These are phyloP conservation scores for Eucalyptus albens DNA, from an alignment of 345 rosid genomes.

Conservation along the genomic window DNA sequence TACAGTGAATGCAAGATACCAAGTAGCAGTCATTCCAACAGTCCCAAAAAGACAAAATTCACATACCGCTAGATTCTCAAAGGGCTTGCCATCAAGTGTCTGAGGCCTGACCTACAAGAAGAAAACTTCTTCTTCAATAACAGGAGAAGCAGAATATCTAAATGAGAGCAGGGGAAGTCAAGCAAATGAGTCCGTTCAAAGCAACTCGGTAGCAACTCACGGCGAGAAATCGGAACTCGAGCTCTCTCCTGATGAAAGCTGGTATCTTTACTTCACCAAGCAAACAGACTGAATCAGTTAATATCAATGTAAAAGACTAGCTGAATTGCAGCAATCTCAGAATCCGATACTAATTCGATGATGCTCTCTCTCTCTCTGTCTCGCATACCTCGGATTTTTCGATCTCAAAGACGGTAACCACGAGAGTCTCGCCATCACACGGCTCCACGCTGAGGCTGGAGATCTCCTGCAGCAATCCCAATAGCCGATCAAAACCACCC, in stretches of 20 bases:
- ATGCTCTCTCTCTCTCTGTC: neutral
- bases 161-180: neutral
- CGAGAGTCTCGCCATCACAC: conserved; percentile 54
- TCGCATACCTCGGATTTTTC: conserved; percentile 46
- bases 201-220: conserved; percentile 34
- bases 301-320: neutral
- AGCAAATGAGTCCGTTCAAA: neutral
- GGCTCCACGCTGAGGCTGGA: conserved; percentile 87
- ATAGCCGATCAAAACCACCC: neutral
- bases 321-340: neutral
- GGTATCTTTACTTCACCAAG: conserved; percentile 26
- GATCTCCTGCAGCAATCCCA: conserved; percentile 48
- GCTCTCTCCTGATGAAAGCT: conserved; percentile 76
- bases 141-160: neutral
- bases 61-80: conserved; percentile 48
- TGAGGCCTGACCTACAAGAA: conserved; percentile 50
- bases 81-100: conserved; percentile 61
- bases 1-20: neutral
- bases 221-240: conserved; percentile 73
- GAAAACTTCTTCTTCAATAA: neutral
- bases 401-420: conserved; percentile 84
- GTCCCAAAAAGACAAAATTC: neutral
- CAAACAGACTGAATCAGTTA: neutral
- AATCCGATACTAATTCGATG: neutral
- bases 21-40: neutral